Conservation (phyloP, 768 basidiomycete species). For the Candolleomyces eurysporus region DNA sequence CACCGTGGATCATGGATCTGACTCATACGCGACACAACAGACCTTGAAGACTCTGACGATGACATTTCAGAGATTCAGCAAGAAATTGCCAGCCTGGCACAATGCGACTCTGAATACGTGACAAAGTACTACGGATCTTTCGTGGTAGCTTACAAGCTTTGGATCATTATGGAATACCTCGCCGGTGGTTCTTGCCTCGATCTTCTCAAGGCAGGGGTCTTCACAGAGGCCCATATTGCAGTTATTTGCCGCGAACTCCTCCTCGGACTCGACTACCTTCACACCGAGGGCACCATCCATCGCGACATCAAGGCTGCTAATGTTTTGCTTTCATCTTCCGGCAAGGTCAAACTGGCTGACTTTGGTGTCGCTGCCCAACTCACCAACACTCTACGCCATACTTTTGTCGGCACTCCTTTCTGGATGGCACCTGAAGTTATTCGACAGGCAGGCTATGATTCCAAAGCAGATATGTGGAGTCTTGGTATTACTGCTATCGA, state of each 20-base stretch:
- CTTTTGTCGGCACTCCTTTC: conserved; percentile 95
- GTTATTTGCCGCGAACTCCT: conserved; percentile 92
- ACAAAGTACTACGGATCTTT: conserved; percentile 97
- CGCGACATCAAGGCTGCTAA: conserved; percentile 99
- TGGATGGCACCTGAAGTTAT: conserved; percentile 99
- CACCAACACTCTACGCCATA: conserved; percentile 90
- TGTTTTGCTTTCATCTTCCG: conserved; percentile 83
- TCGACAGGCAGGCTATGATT: conserved; percentile 93
- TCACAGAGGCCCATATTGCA: conserved; percentile 92
- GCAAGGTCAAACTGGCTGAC: conserved; percentile 96
- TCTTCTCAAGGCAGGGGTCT: conserved; percentile 86
- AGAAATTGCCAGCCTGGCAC: conserved; percentile 94
- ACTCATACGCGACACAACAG: conserved; percentile 35
- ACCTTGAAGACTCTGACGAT: conserved; percentile 97
- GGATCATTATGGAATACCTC: conserved; percentile 99
- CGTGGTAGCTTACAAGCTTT: conserved; percentile 93
- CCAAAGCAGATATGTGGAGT: conserved; percentile 97
- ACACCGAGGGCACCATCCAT: conserved; percentile 93
- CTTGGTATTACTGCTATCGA: conserved; percentile 97
- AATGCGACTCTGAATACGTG: conserved; percentile 95
- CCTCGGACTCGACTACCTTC: conserved; percentile 93
- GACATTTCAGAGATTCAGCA: conserved; percentile 99
- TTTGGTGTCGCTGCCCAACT: conserved; percentile 98
- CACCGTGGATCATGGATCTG: conserved; percentile 7
- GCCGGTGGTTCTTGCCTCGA: conserved; percentile 99